Conservation (phyloP, 805 yeast genomes). For the Pichia insulana region DNA sequence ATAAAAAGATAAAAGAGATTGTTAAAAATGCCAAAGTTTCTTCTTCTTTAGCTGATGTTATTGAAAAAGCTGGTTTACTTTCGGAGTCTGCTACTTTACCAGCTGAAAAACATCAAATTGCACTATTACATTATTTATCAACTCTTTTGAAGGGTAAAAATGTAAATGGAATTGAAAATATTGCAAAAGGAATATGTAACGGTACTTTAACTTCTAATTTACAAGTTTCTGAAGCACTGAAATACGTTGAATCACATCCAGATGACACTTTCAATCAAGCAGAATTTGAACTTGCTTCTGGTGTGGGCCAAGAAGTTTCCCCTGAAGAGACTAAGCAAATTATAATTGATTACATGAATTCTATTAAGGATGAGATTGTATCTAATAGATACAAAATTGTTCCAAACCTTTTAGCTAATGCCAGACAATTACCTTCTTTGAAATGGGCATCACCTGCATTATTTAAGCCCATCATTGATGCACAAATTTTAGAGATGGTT, state of each 20-base stretch:
- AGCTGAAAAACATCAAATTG: constrained; percentile 51
- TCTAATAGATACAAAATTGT: constrained; percentile 73
- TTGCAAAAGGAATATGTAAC: constrained; percentile 54
- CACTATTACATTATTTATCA: constrained; percentile 72
- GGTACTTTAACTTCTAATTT: constrained; percentile 57
- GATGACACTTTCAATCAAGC: constrained; percentile 33
- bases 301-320: constrained; percentile 72
- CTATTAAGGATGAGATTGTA: constrained; percentile 49
- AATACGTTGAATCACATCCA: constrained; percentile 49
- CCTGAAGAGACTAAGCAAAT: constrained; percentile 52
- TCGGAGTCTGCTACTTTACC: constrained; percentile 18
- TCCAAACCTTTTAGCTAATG: constrained; percentile 67
- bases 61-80: constrained; percentile 32
- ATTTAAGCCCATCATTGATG: constrained; percentile 84
- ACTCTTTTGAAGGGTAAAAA: constrained; percentile 55
- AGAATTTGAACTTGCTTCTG: constrained; percentile 57
- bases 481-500: constrained; percentile 54
- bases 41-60: constrained; percentile 52
- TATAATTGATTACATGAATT: constrained; percentile 52
- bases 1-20: constrained; percentile 69
- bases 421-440: constrained; percentile 63
- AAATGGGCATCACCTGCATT: constrained; percentile 89
- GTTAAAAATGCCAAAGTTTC: constrained; percentile 81
- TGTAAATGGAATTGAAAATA: constrained; percentile 37
- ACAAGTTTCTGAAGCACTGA: constrained; percentile 75